phyloP scores from a whole-genome alignment of 208 protist species.

The Leishmania tarentolae region DNA sequence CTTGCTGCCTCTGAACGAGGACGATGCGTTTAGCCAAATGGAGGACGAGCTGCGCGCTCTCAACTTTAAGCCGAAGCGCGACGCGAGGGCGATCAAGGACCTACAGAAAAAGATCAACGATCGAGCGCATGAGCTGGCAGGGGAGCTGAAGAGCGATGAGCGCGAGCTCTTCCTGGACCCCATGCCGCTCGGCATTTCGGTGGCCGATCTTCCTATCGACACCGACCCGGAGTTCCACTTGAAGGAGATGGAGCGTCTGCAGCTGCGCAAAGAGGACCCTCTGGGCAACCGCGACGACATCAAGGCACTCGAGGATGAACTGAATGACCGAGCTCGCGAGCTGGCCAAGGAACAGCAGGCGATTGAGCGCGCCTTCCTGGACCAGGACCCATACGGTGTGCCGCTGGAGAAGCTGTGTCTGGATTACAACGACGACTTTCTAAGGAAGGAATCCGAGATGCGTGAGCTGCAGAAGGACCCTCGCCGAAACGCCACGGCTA shows the following conservation, averaged over 20 bases:
- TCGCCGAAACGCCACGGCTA: constrained; percentile 42
- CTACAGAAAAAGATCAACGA: constrained; percentile 53
- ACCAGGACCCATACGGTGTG: constrained; percentile 66
- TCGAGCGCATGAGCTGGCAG: constrained; percentile 67
- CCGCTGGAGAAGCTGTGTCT: constrained; percentile 67
- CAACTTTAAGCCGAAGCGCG: constrained; percentile 47
- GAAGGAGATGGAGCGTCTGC: constrained; percentile 63
- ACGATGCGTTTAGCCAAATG: constrained; percentile 48
- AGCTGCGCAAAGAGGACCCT: constrained; percentile 54
- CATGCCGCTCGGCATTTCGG: constrained; percentile 56
- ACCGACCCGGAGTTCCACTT: constrained; percentile 55
- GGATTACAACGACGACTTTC: constrained; percentile 62
- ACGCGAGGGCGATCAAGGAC: constrained; percentile 41
- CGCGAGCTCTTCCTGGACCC: constrained; percentile 75
- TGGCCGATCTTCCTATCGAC: constrained; percentile 64
- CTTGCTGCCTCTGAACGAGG: constrained; percentile 68
- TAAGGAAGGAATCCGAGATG: constrained; percentile 51
- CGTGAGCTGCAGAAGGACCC: constrained; percentile 63
- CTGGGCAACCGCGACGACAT: constrained; percentile 42
- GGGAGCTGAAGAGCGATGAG: constrained; percentile 64
- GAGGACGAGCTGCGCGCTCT: constrained; percentile 69
- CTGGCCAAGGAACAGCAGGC: constrained; percentile 45
- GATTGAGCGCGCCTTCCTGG: constrained; percentile 58
- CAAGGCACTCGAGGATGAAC: constrained; percentile 52
- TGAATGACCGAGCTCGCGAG: constrained; percentile 64